Conservation (phyloP, 352 stramenopile species). For the Peronospora destructor region DNA sequence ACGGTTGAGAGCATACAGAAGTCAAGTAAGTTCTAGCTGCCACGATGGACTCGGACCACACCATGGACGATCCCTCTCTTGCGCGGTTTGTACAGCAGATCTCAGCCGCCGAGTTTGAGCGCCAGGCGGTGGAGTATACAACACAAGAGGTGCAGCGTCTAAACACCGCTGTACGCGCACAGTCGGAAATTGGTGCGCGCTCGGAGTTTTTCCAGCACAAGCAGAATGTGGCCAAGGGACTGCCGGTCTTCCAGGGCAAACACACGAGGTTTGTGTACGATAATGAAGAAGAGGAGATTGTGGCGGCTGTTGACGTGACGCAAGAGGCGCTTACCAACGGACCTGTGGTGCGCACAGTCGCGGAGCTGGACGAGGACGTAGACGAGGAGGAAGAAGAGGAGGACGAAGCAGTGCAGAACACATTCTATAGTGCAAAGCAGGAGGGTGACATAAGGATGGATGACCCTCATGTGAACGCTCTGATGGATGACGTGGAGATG, state of each 20-base stretch:
- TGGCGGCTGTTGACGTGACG: conserved; percentile 58
- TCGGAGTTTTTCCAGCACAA: conserved; percentile 62
- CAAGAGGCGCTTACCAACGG: conserved; percentile 40
- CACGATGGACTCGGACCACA: conserved; percentile 25
- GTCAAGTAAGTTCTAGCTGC: conserved; percentile 1
- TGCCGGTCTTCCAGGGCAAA: conserved; percentile 71
- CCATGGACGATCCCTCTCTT: conserved; percentile 18
- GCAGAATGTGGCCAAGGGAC: conserved; percentile 44
- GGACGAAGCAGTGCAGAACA: conserved; percentile 33
- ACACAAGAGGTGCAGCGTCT: conserved; percentile 52
- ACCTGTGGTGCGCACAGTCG: conserved; percentile 54
- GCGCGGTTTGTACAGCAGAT: conserved; percentile 33
- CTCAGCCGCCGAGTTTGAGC: conserved; percentile 49
- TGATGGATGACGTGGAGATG: conserved; percentile 69
- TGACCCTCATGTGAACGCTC: conserved; percentile 33
- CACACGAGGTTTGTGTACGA: conserved; percentile 81
- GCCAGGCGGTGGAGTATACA: conserved; percentile 63
- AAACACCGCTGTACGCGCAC: conserved; percentile 48
- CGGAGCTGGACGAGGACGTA: conserved; percentile 41
- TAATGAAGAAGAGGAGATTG: conserved; percentile 59
- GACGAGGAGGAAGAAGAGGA: conserved; percentile 32
- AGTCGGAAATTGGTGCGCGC: conserved; percentile 42
- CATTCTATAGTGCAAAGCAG: conserved; percentile 27
- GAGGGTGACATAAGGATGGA: conserved; percentile 23
- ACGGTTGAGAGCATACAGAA: conserved; percentile 11